A percentile compares a stretch with the other conserved stretches of the same genome.
phyloP scores from a whole-genome alignment of 75 land plant genomes.

The Picea sitchensis region DNA sequence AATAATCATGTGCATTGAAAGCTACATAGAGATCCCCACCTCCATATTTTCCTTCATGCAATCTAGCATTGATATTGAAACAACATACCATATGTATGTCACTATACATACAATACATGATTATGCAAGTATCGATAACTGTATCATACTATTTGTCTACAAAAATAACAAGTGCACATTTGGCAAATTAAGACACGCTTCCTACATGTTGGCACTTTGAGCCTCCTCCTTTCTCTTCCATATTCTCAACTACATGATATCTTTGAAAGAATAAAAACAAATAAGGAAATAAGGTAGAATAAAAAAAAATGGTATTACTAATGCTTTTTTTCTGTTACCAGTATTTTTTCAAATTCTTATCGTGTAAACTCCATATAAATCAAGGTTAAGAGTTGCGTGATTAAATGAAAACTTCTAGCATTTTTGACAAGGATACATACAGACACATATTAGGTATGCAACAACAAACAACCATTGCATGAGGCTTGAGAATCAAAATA shows the following conservation, averaged over 20 bases:
- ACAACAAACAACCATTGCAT: background rate
- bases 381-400: background rate
- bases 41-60: constrained; percentile 16
- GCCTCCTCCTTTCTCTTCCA: background rate
- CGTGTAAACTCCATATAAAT: background rate
- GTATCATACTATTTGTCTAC: background rate
- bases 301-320: background rate
- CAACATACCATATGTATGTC: background rate
- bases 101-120: background rate
- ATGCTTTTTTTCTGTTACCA: background rate
- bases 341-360: background rate
- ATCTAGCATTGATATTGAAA: constrained; percentile 3
- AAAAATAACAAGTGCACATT: background rate
- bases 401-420: background rate
- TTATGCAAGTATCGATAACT: background rate
- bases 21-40: constrained; percentile 81
- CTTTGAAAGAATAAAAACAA: background rate
- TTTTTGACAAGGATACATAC: background rate
- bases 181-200: background rate
- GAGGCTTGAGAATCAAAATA: background rate
- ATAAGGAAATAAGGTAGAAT: background rate
- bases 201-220: no score
- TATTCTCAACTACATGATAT: background rate
- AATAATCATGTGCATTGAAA: constrained; percentile 85
- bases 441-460: background rate